Evolutionary conservation across 257 asterid genomes (phyloP).

Genomic region (Misopates orontium): DNA sequence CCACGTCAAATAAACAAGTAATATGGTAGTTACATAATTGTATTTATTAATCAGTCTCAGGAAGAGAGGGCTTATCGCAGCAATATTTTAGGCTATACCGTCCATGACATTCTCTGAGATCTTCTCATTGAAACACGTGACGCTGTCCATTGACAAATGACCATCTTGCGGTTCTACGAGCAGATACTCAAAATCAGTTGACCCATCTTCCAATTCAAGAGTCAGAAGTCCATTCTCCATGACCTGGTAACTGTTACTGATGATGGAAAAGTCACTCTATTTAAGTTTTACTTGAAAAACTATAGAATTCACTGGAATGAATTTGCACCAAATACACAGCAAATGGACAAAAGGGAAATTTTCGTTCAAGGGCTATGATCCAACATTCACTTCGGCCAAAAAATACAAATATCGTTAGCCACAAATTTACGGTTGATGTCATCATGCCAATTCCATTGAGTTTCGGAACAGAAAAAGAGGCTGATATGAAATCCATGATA

Average conservation of each 20-base stretch:
- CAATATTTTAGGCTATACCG: constrained; percentile 48
- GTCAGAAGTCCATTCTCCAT: constrained; percentile 60
- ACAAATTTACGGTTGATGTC: no score
- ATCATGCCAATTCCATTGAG: no score
- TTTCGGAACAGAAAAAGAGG: no score
- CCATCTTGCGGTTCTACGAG: constrained; percentile 67
- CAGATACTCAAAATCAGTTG: constrained; percentile 57
- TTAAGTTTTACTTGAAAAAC: constrained; percentile 19
- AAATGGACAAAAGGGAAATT: neutral
- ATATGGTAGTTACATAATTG: constrained; percentile 5
- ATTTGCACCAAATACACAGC: neutral
- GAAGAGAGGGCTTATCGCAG: constrained; percentile 24
- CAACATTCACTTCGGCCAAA: no score
- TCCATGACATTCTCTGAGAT: constrained; percentile 48
- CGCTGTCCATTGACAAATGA: constrained; percentile 63
- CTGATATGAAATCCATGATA: no score
- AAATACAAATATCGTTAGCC: no score
- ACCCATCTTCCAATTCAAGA: constrained; percentile 59
- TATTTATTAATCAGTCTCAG: constrained; percentile 4
- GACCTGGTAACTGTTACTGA: constrained; percentile 47
- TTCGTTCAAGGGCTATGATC: no score
- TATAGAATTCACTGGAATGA: constrained; percentile 4
- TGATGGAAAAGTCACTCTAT: constrained; percentile 22
- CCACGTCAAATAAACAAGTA: constrained; percentile 17
- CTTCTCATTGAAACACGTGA: constrained; percentile 56